phyloP scores from a whole-genome alignment of 23 red algal species.

The Gracilaria gracilis region DNA sequence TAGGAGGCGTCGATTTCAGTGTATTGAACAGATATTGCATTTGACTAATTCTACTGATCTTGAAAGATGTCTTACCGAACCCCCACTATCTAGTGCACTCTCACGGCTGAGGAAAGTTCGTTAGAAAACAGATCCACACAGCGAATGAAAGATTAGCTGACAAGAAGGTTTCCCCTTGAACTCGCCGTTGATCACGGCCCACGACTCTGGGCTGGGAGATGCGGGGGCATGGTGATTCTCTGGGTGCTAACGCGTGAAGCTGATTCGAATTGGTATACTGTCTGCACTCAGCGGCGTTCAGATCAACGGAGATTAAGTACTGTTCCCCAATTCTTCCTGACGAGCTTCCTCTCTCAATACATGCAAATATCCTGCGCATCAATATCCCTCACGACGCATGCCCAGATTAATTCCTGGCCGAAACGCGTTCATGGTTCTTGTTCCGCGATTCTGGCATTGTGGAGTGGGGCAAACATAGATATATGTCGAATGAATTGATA shows the following conservation, averaged over 20 bases:
- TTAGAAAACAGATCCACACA: too few relatives aligned
- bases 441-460: neutral
- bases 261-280: neutral
- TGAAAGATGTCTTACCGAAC: too few relatives aligned
- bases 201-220: neutral
- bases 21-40: too few relatives aligned
- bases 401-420: neutral
- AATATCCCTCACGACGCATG: neutral
- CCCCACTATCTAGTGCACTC: too few relatives aligned
- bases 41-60: too few relatives aligned
- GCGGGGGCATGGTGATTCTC: neutral
- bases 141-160: too few relatives aligned
- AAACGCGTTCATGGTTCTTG: neutral
- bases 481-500: constrained; percentile 12
- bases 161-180: too few relatives aligned
- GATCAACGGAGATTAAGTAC: too few relatives aligned
- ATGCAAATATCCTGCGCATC: neutral
- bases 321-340: too few relatives aligned
- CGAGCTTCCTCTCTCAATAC: neutral
- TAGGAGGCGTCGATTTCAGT: too few relatives aligned
- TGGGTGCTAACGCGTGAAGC: neutral
- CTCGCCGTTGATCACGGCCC: neutral
- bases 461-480: neutral
- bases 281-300: neutral
- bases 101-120: too few relatives aligned